Conservation (phyloP, 345 rosid species). For the Adansonia digitata region DNA sequence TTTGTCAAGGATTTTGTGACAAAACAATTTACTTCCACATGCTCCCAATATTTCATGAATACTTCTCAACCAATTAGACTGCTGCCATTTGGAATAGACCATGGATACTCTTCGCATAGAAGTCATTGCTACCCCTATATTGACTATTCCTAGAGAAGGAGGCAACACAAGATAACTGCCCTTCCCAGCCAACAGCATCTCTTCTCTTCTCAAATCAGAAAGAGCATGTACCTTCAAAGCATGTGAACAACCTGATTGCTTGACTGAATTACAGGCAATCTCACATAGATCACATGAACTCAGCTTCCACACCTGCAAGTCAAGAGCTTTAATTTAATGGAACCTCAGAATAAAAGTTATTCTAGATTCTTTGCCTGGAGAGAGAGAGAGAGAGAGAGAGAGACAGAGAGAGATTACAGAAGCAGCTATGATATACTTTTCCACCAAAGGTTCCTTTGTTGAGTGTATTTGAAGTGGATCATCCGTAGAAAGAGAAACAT, state of each 20-base stretch:
- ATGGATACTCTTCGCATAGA: background rate
- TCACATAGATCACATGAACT: slow-evolving; percentile 96
- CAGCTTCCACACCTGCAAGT: slow-evolving; percentile 84
- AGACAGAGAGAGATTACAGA: slow-evolving; percentile 46
- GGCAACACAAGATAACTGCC: background rate
- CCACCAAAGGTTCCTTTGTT: slow-evolving; percentile 95
- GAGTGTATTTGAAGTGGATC: slow-evolving; percentile 98
- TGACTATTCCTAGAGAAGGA: background rate
- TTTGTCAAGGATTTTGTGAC: background rate
- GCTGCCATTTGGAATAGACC: background rate
- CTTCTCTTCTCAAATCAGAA: background rate
- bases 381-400: too few species aligned
- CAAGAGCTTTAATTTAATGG: slow-evolving; percentile 2
- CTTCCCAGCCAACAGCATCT: slow-evolving; percentile 10
- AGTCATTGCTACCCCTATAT: background rate
- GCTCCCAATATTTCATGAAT: background rate
- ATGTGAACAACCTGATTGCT: slow-evolving; percentile 98
- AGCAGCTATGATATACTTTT: slow-evolving; percentile 98
- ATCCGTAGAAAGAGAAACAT: slow-evolving; percentile 95
- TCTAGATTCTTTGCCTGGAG: background rate
- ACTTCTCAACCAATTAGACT: background rate
- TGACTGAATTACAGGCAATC: slow-evolving; percentile 96
- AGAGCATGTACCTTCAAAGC: slow-evolving; percentile 66
- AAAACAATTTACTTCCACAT: too few species aligned
- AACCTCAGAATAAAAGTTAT: background rate